phyloP scores from a whole-genome alignment of 495 filamentous ascomycete species.

The Hyaloscypha finlandica region DNA sequence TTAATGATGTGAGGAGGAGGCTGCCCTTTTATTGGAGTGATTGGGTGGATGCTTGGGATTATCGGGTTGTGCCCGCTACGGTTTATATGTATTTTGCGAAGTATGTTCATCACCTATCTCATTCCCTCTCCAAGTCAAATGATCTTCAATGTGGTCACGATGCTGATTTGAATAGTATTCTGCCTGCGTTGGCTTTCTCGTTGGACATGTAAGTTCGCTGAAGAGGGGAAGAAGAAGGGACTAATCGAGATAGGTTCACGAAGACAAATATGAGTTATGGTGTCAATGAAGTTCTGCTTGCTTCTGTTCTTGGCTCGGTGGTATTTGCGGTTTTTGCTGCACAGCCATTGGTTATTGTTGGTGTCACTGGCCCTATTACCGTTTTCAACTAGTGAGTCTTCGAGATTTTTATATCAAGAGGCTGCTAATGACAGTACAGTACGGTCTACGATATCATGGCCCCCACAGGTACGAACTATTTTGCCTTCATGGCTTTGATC shows the following conservation, averaged over 20 bases:
- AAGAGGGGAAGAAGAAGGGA: not conserved
- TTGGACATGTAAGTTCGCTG: conserved; percentile 68
- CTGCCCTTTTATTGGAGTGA: conserved; percentile 76
- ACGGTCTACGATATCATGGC: conserved; percentile 82
- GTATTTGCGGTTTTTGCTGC: conserved; percentile 76
- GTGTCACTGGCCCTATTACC: conserved; percentile 86
- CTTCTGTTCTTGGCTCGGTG: conserved; percentile 74
- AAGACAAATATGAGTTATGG: conserved; percentile 79
- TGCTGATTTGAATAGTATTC: conserved; percentile 53
- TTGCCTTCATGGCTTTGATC: conserved; percentile 85
- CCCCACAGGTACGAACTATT: conserved; percentile 69
- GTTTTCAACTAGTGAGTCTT: conserved; percentile 70
- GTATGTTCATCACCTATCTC: conserved; percentile 44
- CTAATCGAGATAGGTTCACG: conserved; percentile 43
- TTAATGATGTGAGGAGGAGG: conserved; percentile 70
- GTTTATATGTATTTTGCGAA: conserved; percentile 93
- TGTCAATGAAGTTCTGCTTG: conserved; percentile 81
- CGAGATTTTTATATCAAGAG: conserved; percentile 33
- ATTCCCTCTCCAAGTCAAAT: not conserved
- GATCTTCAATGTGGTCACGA: not conserved
- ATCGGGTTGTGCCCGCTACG: conserved; percentile 77
- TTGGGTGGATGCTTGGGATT: conserved; percentile 84
- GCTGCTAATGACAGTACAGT: conserved; percentile 26
- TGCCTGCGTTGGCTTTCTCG: conserved; percentile 81
- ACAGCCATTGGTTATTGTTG: conserved; percentile 84